Conservation (phyloP, 164 flowering plant genomes). For the Amborella trichopoda region DNA sequence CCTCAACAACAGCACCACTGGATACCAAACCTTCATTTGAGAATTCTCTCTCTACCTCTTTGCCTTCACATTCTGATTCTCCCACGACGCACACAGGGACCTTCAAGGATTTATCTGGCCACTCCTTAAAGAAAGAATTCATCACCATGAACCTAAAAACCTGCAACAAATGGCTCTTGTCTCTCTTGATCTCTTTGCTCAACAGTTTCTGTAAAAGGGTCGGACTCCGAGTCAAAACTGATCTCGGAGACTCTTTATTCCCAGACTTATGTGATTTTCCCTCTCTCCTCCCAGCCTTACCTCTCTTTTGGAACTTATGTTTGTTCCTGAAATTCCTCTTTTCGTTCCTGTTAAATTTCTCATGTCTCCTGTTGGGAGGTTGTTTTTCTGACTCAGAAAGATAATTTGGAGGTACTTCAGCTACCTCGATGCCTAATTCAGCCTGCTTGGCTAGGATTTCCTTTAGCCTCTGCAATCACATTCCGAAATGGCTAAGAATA, state of each 20-base stretch:
- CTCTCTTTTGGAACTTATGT: background rate
- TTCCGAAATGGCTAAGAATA: no score
- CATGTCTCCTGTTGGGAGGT: constrained; percentile 10
- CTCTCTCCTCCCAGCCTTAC: background rate
- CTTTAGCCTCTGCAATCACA: constrained; percentile 67
- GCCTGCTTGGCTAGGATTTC: constrained; percentile 83
- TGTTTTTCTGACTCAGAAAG: constrained; percentile 39
- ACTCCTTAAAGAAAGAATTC: constrained; percentile 60
- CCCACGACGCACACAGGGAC: constrained; percentile 41
- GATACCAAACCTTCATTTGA: background rate
- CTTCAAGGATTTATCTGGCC: constrained; percentile 43
- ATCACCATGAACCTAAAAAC: constrained; percentile 68
- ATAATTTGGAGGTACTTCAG: constrained; percentile 71
- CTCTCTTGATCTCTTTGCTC: constrained; percentile 53
- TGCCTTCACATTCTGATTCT: no score
- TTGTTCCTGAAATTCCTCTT: background rate
- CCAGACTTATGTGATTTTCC: constrained; percentile 9
- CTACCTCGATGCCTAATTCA: constrained; percentile 85
- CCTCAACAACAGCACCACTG: background rate
- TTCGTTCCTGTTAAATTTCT: background rate
- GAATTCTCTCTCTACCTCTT: no score
- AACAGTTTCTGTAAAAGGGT: constrained; percentile 80
- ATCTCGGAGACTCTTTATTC: constrained; percentile 10
- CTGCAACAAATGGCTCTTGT: constrained; percentile 57
- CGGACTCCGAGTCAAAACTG: constrained; percentile 23